These are phyloP conservation scores for Magnusiomyces tetraspermus DNA, from an alignment of 1,139 yeast species.

Conservation along the genomic window DNA sequence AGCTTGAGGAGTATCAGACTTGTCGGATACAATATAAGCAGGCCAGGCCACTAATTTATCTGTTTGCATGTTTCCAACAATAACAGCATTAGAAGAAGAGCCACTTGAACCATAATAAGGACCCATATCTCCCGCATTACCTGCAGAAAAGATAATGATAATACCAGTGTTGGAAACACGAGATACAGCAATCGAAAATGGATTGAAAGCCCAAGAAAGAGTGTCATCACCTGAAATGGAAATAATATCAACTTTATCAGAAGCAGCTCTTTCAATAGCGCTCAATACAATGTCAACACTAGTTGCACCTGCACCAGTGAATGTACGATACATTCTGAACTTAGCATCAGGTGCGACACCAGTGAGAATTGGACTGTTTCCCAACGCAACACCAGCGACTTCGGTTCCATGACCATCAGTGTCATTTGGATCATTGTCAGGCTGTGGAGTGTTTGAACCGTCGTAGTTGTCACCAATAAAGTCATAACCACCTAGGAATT, in stretches of 20 bases:
- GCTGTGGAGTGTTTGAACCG: not conserved
- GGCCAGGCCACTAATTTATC: slow-evolving; percentile 10
- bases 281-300: slow-evolving; percentile 16
- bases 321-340: slow-evolving; percentile 19
- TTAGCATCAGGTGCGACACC: slow-evolving; percentile 39
- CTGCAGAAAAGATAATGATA: slow-evolving; percentile 8
- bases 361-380: slow-evolving; percentile 36
- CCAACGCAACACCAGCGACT: slow-evolving; percentile 48
- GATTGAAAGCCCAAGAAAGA: not conserved
- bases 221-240: slow-evolving; percentile 15
- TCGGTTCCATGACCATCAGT: slow-evolving; percentile 51
- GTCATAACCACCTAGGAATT: slow-evolving; percentile 16
- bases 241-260: slow-evolving; percentile 19
- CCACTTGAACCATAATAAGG: slow-evolving; percentile 3
- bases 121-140: slow-evolving; percentile 9
- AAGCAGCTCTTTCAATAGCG: slow-evolving; percentile 16
- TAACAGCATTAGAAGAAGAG: slow-evolving; percentile 2
- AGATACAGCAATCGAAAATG: not conserved
- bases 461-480: slow-evolving; percentile 7
- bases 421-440: slow-evolving; percentile 16
- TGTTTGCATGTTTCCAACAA: slow-evolving; percentile 8
- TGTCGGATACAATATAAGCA: slow-evolving; percentile 3
- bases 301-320: slow-evolving; percentile 12
- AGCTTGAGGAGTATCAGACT: slow-evolving; percentile 1
- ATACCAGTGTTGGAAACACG: slow-evolving; percentile 6